Base-by-base conservation (phyloP, 2,329 filamentous ascomycete species). In the Fusarium sambucinum region DNA sequence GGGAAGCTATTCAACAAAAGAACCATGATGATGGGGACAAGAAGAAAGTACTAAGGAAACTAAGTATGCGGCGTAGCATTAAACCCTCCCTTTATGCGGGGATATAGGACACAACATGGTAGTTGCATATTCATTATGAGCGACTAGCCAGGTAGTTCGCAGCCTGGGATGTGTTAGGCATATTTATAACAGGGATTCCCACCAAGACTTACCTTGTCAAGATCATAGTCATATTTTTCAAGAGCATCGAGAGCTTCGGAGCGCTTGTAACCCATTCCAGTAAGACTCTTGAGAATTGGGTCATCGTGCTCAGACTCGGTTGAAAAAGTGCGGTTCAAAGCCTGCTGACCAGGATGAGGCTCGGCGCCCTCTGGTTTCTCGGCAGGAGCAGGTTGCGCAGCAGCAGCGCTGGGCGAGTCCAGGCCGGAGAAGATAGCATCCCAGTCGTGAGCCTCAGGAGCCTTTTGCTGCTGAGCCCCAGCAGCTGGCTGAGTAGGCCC, bases 181-280 rank as follows among this genome's bases (percentile, higher is more conserved):
- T 14, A 12, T 50, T 12, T 32, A 19, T 16, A 10, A 37, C 14
- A 17, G n/a, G 33, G 6, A 40, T 14, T 7, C 21, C 9, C 19
- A 16, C 12, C 37, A 17, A 23, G 47, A 48, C 89, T 82, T 81
- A 97, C 95, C 88, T 92, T 93, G 80, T 97, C 94, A 77, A 97
- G 86, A 78, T 97, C 96, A 80, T 98, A 97, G 81, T 98, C 94
- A 77, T 92, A 97, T 79, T 95, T 94, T 83, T 98, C 95, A 76
- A 98, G 81, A 25, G 96, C 95, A 50, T 85, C 84, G 35, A 97
- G 81, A 17, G 93, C 92, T 51, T 92, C 89, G 10, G 84, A 82
- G 30, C 95, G 86, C 6, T 88, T 81, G 77, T 96, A 98, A 1
- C 95, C 95, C 94, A 98, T 97, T 12, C 88, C 86, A 2, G 93